Evolutionary conservation across 1,139 yeast species (phyloP).

Genomic region (Wickerhamiella pararugosa): DNA sequence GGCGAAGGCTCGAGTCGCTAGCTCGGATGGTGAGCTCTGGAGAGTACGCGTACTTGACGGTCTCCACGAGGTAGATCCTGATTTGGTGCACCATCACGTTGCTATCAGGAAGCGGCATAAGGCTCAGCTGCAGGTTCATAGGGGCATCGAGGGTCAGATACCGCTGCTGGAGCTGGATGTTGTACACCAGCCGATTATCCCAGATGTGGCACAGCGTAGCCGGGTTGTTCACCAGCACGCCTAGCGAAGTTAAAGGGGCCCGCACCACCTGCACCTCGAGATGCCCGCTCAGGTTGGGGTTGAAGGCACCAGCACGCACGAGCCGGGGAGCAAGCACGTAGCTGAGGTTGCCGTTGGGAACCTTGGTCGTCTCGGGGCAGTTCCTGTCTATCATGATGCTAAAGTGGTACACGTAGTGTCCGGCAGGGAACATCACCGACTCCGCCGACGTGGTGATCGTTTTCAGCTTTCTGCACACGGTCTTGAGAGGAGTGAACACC

Average conservation of each 20-base stretch:
- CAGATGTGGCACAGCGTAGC: conserved; percentile 69
- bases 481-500: conserved; percentile 13
- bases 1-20: conserved; percentile 19
- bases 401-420: conserved; percentile 63
- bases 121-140: conserved; percentile 44
- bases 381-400: conserved; percentile 57
- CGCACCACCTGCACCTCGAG: conserved; percentile 37
- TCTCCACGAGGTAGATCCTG: conserved; percentile 56
- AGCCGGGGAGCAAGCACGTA: conserved; percentile 23
- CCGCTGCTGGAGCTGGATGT: conserved; percentile 61
- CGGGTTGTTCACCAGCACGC: conserved; percentile 58
- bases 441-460: conserved; percentile 17
- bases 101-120: conserved; percentile 52
- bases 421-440: conserved; percentile 37
- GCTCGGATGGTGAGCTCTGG: conserved; percentile 18
- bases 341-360: conserved; percentile 30
- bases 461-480: conserved; percentile 16
- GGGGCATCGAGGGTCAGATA: conserved; percentile 59
- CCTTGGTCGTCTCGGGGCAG: conserved; percentile 54
- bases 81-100: conserved; percentile 56
- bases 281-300: conserved; percentile 21
- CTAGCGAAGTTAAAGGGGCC: conserved; percentile 66
- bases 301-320: conserved; percentile 22
- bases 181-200: conserved; percentile 68
- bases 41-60: conserved; percentile 44